Conservation (phyloP, 805 yeast genomes). For the Starmerella apicola region DNA sequence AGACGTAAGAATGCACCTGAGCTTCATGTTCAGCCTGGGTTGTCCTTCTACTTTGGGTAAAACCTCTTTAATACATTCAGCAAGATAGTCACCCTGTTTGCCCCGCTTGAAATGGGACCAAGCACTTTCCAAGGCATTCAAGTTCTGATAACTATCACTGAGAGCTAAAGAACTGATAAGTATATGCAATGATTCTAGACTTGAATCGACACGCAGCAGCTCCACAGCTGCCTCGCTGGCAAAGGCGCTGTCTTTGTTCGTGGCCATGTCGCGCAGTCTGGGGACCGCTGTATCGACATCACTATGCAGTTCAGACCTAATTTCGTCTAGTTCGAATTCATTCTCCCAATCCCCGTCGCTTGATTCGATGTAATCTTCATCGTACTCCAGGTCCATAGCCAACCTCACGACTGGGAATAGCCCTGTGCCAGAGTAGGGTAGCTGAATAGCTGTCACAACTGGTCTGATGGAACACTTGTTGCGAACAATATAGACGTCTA, state of each 20-base stretch:
- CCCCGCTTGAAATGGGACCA: background rate
- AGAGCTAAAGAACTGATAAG: background rate
- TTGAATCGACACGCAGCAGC: background rate
- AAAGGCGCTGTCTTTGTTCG: background rate
- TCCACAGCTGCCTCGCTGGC: constrained; percentile 8
- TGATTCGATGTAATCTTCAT: constrained; percentile 22
- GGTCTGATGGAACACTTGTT: too few relatives aligned
- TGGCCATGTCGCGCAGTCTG: constrained; percentile 4
- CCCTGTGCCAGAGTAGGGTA: too few relatives aligned
- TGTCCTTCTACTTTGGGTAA: background rate
- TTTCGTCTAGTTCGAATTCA: constrained; percentile 13
- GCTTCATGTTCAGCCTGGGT: background rate
- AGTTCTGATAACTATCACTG: constrained; percentile 1
- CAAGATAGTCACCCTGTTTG: background rate
- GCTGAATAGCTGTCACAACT: too few relatives aligned
- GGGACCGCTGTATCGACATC: background rate
- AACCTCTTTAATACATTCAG: background rate
- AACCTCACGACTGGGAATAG: too few relatives aligned
- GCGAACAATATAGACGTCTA: too few relatives aligned
- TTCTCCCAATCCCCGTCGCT: constrained; percentile 26
- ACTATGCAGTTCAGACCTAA: background rate
- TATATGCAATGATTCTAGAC: background rate
- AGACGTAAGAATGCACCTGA: background rate
- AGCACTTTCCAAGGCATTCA: background rate
- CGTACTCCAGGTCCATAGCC: constrained; percentile 12